Evolutionary conservation across 2,329 filamentous ascomycete species (phyloP), one percentile per base, ranked within the genome.

Genomic region (Colletotrichum cordylinicola): DNA sequence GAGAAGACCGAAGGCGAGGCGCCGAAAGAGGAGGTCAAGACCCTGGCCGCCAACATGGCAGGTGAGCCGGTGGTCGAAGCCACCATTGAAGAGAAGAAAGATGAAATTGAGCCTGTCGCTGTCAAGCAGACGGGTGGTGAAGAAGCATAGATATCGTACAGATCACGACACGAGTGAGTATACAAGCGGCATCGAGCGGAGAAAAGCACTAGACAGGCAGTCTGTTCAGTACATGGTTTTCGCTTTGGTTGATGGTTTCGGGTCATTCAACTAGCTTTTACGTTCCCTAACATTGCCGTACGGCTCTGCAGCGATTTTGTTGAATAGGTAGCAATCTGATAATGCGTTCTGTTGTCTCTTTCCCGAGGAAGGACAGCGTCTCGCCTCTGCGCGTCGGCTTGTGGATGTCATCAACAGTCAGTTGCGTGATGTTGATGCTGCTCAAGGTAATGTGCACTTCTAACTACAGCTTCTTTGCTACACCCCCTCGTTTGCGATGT

Each of bases 31-130:
- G 79, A 80, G 37, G 66, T 77, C 24, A 85, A 87, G 80, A 85
- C 85, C 1, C 80, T 87, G 21, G 85, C 81, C 29, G 80, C 83
- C 13, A 87, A 88, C 77, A 85, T 81, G 67, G 87, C 86, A 8
- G 87, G 87, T 4, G 87, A 88, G 80, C 83, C 84, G 37, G 81
- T 88, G n/a, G 77, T 87, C 12, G 82, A 85, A 74, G 83, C 85
- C 4, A 81, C 81, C 29, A 77, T 88, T 15, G 79, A 84, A 68
- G 83, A 85, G 78, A 81, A 82, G 56, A 80, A 83, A 66, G 82
- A 81, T 35, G 82, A 81, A 72, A 78, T 86, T 65, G 81, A 86
- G 76, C 84, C 85, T 15, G 80, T 84, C 39, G 80, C 81, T 29
- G 82, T 84, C 8, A 80, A 84, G 66, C 84, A 86, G 48, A 74